A percentile compares a stretch with the other conserved stretches of the same genome.
Evolutionary conservation across 2,329 filamentous ascomycete genomes (phyloP).

Genomic region (Pseudocercospora fijiensis): DNA sequence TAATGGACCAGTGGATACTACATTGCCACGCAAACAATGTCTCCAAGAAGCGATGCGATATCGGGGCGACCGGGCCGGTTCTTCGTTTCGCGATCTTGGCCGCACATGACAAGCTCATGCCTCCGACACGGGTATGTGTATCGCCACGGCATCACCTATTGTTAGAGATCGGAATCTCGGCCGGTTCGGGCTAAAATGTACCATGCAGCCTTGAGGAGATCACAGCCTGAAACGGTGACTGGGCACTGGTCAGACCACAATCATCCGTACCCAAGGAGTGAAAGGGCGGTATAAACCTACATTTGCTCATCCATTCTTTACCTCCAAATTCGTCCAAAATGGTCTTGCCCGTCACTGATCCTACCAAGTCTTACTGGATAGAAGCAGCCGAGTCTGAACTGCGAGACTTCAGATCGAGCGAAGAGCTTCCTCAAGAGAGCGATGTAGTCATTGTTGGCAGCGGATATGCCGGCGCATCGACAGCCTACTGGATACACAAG

Average conservation of each 20-base stretch:
- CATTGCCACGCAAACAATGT: background rate
- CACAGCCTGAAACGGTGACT: slow-evolving; percentile 3
- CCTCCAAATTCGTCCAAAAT: background rate
- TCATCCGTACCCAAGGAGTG: background rate
- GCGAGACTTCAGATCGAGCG: slow-evolving; percentile 22
- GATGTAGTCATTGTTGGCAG: slow-evolving; percentile 54
- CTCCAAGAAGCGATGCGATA: background rate
- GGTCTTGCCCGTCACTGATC: background rate
- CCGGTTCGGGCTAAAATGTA: background rate
- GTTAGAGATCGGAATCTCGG: background rate
- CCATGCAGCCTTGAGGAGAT: background rate
- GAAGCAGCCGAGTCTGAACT: slow-evolving; percentile 29
- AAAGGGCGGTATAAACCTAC: background rate
- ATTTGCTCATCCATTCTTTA: background rate
- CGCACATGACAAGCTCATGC: background rate
- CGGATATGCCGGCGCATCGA: slow-evolving; percentile 45
- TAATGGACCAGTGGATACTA: no score
- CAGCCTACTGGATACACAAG: slow-evolving; percentile 36
- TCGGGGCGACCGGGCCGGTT: background rate
- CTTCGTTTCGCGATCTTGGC: background rate
- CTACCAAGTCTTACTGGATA: slow-evolving; percentile 32
- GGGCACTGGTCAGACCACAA: slow-evolving; percentile 2
- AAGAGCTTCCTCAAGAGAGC: slow-evolving; percentile 37
- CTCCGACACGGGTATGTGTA: background rate
- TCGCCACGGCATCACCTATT: background rate